Evolutionary conservation across 371 early-diverging fungal genomes (phyloP).

Genomic region (Circinella minor): DNA sequence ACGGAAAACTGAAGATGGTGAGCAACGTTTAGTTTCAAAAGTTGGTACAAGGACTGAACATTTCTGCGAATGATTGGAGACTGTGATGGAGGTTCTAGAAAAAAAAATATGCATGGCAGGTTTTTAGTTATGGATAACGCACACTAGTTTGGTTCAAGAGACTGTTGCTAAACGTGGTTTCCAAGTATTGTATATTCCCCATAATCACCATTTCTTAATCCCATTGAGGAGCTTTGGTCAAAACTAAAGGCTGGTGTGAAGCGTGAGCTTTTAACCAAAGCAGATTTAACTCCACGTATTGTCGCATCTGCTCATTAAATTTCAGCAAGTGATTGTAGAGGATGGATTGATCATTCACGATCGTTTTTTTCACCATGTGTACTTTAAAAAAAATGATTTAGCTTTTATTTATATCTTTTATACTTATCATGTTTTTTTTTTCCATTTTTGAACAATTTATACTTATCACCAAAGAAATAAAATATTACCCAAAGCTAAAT

Average conservation of each 20-base stretch:
- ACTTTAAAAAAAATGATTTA: no score
- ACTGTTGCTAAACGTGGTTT: slow-evolving; percentile 12
- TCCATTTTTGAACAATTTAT: no score
- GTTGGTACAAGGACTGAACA: slow-evolving; percentile 13
- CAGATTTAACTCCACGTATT: slow-evolving; percentile 12
- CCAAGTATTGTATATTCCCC: slow-evolving; percentile 13
- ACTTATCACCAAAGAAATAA: no score
- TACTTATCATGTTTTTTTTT: no score
- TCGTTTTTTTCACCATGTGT: no score
- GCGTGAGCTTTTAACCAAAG: slow-evolving; percentile 5
- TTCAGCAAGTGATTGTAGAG: no score
- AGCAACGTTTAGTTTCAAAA: background rate
- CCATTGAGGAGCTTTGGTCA: slow-evolving; percentile 17
- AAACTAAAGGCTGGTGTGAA: background rate
- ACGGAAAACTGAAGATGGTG: background rate
- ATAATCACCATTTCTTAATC: slow-evolving; percentile 23
- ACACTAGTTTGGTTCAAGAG: background rate
- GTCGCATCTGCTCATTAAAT: no score
- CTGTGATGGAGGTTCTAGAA: slow-evolving; percentile 16
- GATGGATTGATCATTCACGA: no score
- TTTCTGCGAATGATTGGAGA: slow-evolving; percentile 3
- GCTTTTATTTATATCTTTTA: no score
- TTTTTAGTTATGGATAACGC: slow-evolving; percentile 20
- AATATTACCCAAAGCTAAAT: no score
- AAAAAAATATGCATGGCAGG: background rate